Percentiles rank a stretch among this genome's conserved stretches.
These are phyloP conservation scores for Amesomyces nigricolor DNA, from an alignment of 2,329 filamentous ascomycete species.

Conservation along the genomic window DNA sequence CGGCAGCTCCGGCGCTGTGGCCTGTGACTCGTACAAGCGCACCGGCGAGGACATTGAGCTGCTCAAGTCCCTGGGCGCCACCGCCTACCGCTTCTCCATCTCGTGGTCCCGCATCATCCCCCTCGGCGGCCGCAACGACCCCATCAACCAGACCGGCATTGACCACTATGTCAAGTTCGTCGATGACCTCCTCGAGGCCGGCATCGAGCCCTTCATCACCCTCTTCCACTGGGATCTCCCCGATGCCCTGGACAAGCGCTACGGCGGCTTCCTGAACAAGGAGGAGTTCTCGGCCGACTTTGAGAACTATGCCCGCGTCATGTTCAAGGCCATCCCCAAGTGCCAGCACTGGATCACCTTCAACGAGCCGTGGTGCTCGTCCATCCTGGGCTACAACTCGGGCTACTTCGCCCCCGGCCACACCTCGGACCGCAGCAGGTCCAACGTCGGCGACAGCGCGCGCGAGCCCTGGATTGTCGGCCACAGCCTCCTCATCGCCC, in stretches of 20 bases:
- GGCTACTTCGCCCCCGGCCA: constrained; percentile 79
- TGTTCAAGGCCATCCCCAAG: constrained; percentile 68
- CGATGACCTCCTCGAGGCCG: constrained; percentile 68
- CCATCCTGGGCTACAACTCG: constrained; percentile 71
- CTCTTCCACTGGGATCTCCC: constrained; percentile 88
- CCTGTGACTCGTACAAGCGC: constrained; percentile 83
- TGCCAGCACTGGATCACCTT: constrained; percentile 89
- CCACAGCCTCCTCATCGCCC: constrained; percentile 73
- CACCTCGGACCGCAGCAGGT: constrained; percentile 69
- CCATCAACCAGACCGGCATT: constrained; percentile 71
- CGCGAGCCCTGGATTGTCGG: constrained; percentile 79
- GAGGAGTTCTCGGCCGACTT: constrained; percentile 79
- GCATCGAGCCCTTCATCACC: constrained; percentile 75
- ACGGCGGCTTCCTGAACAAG: constrained; percentile 75
- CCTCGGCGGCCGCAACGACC: constrained; percentile 75
- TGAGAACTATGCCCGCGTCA: constrained; percentile 68
- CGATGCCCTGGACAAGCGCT: constrained; percentile 69
- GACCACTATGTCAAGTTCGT: constrained; percentile 74
- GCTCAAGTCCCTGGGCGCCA: constrained; percentile 66
- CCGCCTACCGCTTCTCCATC: constrained; percentile 77
- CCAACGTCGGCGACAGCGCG: constrained; percentile 63
- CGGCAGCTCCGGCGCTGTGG: constrained; percentile 65
- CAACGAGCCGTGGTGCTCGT: constrained; percentile 84
- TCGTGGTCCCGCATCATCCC: constrained; percentile 83
- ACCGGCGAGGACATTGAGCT: constrained; percentile 71